Base-by-base conservation (phyloP, 169 alveolate species). In the Plasmodium cynomolgi region DNA sequence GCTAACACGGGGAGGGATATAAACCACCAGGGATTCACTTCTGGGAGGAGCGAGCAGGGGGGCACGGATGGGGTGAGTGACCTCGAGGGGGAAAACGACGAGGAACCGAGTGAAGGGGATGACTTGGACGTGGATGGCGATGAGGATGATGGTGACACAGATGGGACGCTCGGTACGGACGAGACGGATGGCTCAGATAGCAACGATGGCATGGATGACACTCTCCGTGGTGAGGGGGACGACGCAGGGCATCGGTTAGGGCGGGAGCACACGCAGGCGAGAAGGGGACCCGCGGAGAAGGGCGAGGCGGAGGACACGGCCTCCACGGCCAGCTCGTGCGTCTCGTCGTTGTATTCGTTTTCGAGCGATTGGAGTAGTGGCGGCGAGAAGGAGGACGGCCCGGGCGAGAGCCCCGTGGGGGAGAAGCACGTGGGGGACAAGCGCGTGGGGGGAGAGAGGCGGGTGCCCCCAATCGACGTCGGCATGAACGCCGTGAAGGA, bases 321-420 rank as follows among this genome's bases (percentile, higher is more conserved):
- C 17, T 73, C 92, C 71, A 29, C 50, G 15, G 81, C 68, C 0
- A 84, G 84, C 7, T 84, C 93, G 0, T 73, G 93, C 62, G 31
- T 84, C 11, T 84, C 93, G 0, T 33, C 84, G 4, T 33, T 84
- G 33, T 84, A 84, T 20, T 84, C 93, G 8, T 84, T 84, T 26
- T 84, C 93, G 17, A 84, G 93, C 31, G 93, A 84, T 50, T 84
- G 56, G 2, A 41, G 29, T 54, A 84, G 93, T 9, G 7, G 26
- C 11, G 74, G 58, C 26, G 58, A 62, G 29, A 62, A 71, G 29
- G 73, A 84, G n/a, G 81, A 11, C 11, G 33, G 44, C n/a, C 39
- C 31, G 50, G 62, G 80, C 2, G 73, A 41, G 13, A 13, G 73
- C 41, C 15, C 13, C 5, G 41, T 8, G 13, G 34, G 6, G 44